phyloP scores from a whole-genome alignment of 1,284 basidiomycete species.

The Melampsora americana region DNA sequence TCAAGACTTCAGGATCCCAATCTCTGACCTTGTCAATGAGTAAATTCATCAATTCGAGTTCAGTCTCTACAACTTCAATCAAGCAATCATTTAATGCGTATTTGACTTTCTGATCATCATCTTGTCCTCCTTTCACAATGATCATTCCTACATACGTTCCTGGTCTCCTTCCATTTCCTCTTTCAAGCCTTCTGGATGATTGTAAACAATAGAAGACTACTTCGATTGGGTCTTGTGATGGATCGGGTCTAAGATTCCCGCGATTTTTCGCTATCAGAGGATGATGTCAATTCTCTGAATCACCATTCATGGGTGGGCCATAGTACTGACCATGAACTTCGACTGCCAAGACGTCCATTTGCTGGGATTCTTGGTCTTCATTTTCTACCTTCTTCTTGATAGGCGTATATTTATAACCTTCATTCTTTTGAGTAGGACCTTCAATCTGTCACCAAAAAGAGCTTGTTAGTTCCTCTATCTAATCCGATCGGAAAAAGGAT shows the following conservation, averaged over 20 bases:
- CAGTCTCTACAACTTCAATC: conserved; percentile 64
- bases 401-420: conserved; percentile 39
- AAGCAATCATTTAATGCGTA: conserved; percentile 49
- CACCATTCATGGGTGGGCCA: not conserved
- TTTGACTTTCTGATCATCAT: conserved; percentile 11
- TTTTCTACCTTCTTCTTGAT: conserved; percentile 18
- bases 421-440: conserved; percentile 38
- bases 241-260: conserved; percentile 67
- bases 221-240: conserved; percentile 67
- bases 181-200: conserved; percentile 59
- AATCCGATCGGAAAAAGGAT: too few species aligned
- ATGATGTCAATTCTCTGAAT: not conserved
- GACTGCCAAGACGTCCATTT: conserved; percentile 75
- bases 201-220: conserved; percentile 70
- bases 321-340: conserved; percentile 73
- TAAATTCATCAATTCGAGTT: conserved; percentile 78
- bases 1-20: conserved; percentile 84
- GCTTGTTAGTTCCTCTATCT: not conserved
- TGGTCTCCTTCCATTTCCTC: conserved; percentile 54
- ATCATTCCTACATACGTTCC: conserved; percentile 63
- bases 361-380: conserved; percentile 64
- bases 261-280: conserved; percentile 48
- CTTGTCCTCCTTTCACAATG: conserved; percentile 56
- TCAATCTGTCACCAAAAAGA: conserved; percentile 22
- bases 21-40: conserved; percentile 72